Percentiles rank a stretch among this genome's conserved stretches.
phyloP scores from a whole-genome alignment of 371 early-diverging fungal species.

The Conidiobolus incongruus region DNA sequence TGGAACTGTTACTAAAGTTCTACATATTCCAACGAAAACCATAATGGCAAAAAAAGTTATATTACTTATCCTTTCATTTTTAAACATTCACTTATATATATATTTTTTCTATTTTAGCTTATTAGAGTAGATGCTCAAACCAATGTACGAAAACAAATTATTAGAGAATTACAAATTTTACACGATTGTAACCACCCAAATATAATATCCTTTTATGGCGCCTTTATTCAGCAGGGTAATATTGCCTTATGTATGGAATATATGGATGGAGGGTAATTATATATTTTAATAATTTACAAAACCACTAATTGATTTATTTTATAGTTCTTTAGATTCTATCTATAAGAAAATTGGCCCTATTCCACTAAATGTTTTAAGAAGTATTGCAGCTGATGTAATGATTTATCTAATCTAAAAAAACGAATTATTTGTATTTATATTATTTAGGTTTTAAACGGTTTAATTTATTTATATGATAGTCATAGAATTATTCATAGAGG shows the following conservation, averaged over 20 bases:
- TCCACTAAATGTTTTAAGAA: slow-evolving; percentile 45
- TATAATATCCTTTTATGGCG: slow-evolving; percentile 78
- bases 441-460: slow-evolving; percentile 37
- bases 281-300: neutral
- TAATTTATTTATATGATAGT: slow-evolving; percentile 58
- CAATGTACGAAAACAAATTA: slow-evolving; percentile 52
- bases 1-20: slow-evolving; percentile 57
- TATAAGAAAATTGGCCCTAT: slow-evolving; percentile 55
- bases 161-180: slow-evolving; percentile 71
- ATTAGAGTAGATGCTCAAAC: slow-evolving; percentile 52
- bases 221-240: slow-evolving; percentile 50
- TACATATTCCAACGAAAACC: slow-evolving; percentile 46
- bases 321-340: slow-evolving; percentile 50
- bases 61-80: neutral
- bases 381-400: slow-evolving; percentile 47
- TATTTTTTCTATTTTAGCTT: slow-evolving; percentile 22
- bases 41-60: slow-evolving; percentile 71
- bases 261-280: slow-evolving; percentile 52
- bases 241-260: slow-evolving; percentile 83
- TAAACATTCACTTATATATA: neutral
- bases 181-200: slow-evolving; percentile 62
- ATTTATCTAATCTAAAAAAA: neutral
- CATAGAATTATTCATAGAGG: slow-evolving; percentile 76
- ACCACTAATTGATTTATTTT: slow-evolving; percentile 2
- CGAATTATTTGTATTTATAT: neutral